phyloP scores from a whole-genome alignment of 2,329 filamentous ascomycete genomes.

The Colletotrichum brevisporum region DNA sequence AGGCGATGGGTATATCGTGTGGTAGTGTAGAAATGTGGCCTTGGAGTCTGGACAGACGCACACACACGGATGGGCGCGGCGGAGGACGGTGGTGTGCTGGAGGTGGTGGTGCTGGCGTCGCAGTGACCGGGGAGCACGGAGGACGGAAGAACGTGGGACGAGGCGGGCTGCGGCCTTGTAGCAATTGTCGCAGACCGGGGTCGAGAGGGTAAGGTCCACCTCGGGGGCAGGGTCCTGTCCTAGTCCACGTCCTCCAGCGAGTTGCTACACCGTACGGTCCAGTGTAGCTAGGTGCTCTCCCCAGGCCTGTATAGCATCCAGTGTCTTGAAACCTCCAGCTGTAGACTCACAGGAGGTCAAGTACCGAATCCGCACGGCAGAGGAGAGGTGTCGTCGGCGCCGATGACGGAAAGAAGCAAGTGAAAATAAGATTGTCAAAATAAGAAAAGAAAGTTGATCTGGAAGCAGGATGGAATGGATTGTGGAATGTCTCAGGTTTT shows the following conservation, averaged over 20 bases:
- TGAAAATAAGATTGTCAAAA: conserved; percentile 2
- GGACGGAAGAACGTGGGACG: conserved; percentile 36
- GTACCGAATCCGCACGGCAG: neutral
- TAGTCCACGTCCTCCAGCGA: no score
- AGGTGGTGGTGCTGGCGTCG: conserved; percentile 18
- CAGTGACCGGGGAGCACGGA: conserved; percentile 33
- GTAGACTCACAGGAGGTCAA: no score
- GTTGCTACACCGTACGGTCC: no score
- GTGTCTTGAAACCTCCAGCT: no score
- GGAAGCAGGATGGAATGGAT: conserved; percentile 26
- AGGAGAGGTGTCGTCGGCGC: neutral
- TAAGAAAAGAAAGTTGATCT: conserved; percentile 32
- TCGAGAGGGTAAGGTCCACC: neutral
- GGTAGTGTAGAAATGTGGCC: conserved; percentile 36
- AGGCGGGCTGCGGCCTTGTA: neutral
- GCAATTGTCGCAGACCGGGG: neutral
- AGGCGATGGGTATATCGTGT: conserved; percentile 32
- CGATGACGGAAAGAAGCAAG: neutral
- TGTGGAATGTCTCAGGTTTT: conserved; percentile 35
- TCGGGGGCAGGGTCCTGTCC: conserved; percentile 17
- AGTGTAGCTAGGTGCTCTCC: no score
- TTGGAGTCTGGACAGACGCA: conserved; percentile 6
- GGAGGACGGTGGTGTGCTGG: neutral
- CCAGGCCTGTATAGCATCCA: no score
- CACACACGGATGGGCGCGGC: conserved; percentile 19